Percentiles rank a stretch among this genome's conserved stretches.
Conservation (phyloP, 2,329 filamentous ascomycete genomes). For the Sporothrix mexicana region DNA sequence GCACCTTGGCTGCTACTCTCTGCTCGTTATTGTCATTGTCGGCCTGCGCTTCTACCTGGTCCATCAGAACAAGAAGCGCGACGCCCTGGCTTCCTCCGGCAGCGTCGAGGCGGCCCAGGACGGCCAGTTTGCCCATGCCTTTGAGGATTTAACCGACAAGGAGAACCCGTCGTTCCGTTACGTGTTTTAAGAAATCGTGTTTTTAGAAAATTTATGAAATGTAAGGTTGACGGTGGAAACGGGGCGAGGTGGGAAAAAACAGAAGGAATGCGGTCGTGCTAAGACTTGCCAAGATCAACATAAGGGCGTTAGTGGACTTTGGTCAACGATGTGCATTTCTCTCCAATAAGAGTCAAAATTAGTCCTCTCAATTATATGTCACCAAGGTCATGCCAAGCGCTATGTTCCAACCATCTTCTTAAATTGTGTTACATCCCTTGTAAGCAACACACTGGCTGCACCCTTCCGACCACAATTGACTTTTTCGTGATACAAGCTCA, state of each 20-base stretch:
- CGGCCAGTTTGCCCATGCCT: conserved; percentile 57
- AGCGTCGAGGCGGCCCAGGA: conserved; percentile 49
- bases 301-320: background rate
- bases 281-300: background rate
- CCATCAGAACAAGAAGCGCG: conserved; percentile 63
- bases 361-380: background rate
- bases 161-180: conserved; percentile 68
- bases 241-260: background rate
- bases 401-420: background rate
- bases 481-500: background rate
- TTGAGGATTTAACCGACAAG: conserved; percentile 67
- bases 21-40: conserved; percentile 63
- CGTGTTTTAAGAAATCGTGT: conserved; percentile 45
- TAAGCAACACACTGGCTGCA: background rate
- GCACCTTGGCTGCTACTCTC: conserved; percentile 70
- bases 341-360: background rate
- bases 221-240: background rate
- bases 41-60: conserved; percentile 63
- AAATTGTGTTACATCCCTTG: background rate
- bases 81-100: conserved; percentile 52
- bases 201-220: too few species aligned
- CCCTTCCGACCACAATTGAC: background rate
- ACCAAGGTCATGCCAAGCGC: background rate
- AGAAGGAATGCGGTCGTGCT: background rate
- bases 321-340: background rate